These are phyloP conservation scores for Lentinula detonsa DNA, from an alignment of 768 basidiomycete species.

Conservation along the genomic window DNA sequence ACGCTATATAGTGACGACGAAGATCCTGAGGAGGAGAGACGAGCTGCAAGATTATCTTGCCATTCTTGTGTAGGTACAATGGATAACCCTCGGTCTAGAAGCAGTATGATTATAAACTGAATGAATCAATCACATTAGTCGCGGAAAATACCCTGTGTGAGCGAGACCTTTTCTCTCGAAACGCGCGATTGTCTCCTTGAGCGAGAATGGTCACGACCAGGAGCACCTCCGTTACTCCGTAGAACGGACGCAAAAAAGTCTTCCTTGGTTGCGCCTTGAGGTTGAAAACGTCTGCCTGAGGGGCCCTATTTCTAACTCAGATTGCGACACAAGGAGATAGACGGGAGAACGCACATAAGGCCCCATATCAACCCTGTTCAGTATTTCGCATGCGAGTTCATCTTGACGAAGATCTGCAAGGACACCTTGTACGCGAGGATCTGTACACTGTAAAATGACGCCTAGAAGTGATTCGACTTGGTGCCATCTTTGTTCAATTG, in stretches of 20 bases:
- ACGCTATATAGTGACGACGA: conserved; percentile 13
- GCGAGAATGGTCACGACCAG: conserved; percentile 48
- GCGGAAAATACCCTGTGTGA: conserved; percentile 42
- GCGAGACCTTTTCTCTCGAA: conserved; percentile 76
- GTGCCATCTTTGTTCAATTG: conserved; percentile 88
- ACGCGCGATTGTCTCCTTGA: conserved; percentile 70
- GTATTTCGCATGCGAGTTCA: conserved; percentile 70
- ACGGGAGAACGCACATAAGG: conserved; percentile 55
- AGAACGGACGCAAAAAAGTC: conserved; percentile 75
- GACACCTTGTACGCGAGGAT: conserved; percentile 56
- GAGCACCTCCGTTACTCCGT: conserved; percentile 43
- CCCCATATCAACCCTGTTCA: conserved; percentile 69
- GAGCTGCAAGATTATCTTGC: conserved; percentile 67
- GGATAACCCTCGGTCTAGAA: conserved; percentile 51
- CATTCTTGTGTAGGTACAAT: conserved; percentile 68
- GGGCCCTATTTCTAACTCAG: conserved; percentile 45
- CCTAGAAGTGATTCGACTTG: conserved; percentile 89
- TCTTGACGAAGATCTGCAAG: conserved; percentile 64
- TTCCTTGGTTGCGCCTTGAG: conserved; percentile 62
- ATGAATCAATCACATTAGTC: background rate
- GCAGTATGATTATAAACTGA: background rate
- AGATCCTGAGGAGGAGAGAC: conserved; percentile 29
- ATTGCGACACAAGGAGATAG: conserved; percentile 3
- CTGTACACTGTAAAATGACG: conserved; percentile 67
- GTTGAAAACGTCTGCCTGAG: conserved; percentile 56